Evolutionary conservation across 2,329 filamentous ascomycete genomes (phyloP), one percentile per base, ranked within the genome.

Genomic region (Hypoxylon rubiginosum): DNA sequence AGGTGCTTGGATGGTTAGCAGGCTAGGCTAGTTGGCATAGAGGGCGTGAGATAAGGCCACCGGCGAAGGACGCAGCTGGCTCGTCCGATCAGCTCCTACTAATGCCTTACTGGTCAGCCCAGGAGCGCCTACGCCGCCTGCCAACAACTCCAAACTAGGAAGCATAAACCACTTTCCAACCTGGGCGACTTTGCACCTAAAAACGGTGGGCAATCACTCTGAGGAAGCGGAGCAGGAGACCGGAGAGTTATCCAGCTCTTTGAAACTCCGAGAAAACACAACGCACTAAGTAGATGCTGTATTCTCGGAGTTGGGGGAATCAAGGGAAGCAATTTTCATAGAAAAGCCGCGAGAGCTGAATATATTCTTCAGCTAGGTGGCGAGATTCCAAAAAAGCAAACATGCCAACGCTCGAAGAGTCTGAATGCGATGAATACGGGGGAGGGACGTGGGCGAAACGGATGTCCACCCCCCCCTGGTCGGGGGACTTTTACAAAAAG

Each of bases 1-100:
- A 85, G 70, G 45, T 86, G 82, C 3, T 81, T 78, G 0, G 76
- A 83, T 63, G 79, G 84, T 62, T 56, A 58, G 30, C 34, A 34
- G 30, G 43, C 36, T 36, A 34, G 45, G 24, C 19, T 26, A 50
- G 43, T 21, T 21, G 45, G 26, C 10, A 51, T 19, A 41, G 41
- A 55, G 19, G 30, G 11, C 4, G 24, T 45, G 9, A 39, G 17
- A 13, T 45, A 30, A 48, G 45, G 30, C 17, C 32, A 32, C 24
- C 52, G 34, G 36, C 53, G 58, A 48, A 45, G 26, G 28, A 15
- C 19, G 41, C 19, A 26, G 15, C 24, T 43, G 26, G 13, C 24
- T 49, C 43, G 19, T 39, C n/a, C 13, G n/a, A 53, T 50, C 32
- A 56, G 46, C 51, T 50, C 39, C 30, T 28, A 21, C 19, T n/a